Conservation (phyloP, 345 rosid species). For the Sapria himalayana region DNA sequence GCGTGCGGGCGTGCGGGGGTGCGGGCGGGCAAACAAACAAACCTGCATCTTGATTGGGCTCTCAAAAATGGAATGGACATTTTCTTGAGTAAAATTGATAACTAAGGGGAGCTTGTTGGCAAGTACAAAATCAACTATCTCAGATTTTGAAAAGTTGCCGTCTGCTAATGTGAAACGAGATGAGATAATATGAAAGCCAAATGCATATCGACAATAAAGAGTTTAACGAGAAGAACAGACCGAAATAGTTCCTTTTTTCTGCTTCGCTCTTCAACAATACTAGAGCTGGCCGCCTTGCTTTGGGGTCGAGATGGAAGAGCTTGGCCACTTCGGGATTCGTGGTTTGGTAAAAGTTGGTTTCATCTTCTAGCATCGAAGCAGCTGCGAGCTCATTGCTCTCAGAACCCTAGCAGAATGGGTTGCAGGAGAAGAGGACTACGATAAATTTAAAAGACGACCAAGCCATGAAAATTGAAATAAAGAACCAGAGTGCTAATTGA, state of each 20-base stretch:
- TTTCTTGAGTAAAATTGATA: constrained; percentile 61
- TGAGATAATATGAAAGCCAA: constrained; percentile 3
- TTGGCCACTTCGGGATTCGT: constrained; percentile 73
- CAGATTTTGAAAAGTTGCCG: constrained; percentile 66
- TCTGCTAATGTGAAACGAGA: constrained; percentile 32
- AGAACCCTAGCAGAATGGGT: constrained; percentile 28
- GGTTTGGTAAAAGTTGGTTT: constrained; percentile 79
- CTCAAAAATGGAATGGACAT: constrained; percentile 58
- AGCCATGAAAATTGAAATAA: constrained; percentile 1
- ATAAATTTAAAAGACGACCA: too few relatives aligned
- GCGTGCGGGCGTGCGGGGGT: too few relatives aligned
- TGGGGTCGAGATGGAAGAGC: constrained; percentile 66
- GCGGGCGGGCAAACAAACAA: too few relatives aligned
- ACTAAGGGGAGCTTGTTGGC: constrained; percentile 83
- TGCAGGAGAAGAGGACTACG: too few relatives aligned
- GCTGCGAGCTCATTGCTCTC: constrained; percentile 71
- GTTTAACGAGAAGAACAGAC: constrained; percentile 21
- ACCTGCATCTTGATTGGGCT: constrained; percentile 87
- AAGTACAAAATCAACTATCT: constrained; percentile 41
- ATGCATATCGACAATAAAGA: constrained; percentile 1
- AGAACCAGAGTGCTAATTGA: background rate
- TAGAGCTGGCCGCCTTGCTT: constrained; percentile 63
- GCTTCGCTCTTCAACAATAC: constrained; percentile 68
- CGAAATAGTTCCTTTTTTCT: constrained; percentile 57
- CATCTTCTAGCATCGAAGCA: constrained; percentile 82